Base-by-base conservation (phyloP, 495 filamentous ascomycete species). In the Hypoxylon subgilvum region DNA sequence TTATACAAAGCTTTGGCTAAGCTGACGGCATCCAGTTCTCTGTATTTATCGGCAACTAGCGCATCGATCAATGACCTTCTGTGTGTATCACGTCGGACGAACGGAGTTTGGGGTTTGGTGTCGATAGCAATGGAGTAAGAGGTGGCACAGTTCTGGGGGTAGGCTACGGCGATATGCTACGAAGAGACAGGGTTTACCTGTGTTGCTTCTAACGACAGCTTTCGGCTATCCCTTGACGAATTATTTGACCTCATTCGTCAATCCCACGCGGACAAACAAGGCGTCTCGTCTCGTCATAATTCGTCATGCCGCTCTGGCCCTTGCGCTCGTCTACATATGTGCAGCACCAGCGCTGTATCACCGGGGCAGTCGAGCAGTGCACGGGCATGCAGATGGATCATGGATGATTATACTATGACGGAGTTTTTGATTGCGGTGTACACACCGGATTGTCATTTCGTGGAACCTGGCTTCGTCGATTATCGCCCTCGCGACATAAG, bases 41-140 rank as follows among this genome's bases (percentile, higher is more conserved):
- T 21, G 52, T 70, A 52, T 52, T 70, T 36, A 38, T 69, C 10
- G 60, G 53, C 17, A 63, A 63, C 38, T 63, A 58, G 53, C 17
- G 32, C n/a, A 44, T 53, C 17, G 36, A 25, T 28, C 10, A 6
- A 34, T 27, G 13, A 9, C 18, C 28, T 21, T 42, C 17, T 21
- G n/a, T 3, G 36, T 47, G 42, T 53, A 48, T 53, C 21, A 48
- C 44, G 54, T 34, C 43, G 17, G 60, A 40, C 32, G 27, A 56
- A 61, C n/a, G 21, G 46, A 44, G 47, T 52, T 46, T 9, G 39
- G 19, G 54, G 52, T 47, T 55, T 44, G 59, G 13, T 47, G 52
- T 44, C 23, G n/a, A n/a, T 28, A 31, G 32, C 34, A 34, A 50
- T 19, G 60, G 45, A 31, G 43, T 34, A 49, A 47, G 39, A 25